These are phyloP conservation scores for Rhizopus stolonifer DNA, from an alignment of 371 early-diverging fungal genomes.

Conservation along the genomic window DNA sequence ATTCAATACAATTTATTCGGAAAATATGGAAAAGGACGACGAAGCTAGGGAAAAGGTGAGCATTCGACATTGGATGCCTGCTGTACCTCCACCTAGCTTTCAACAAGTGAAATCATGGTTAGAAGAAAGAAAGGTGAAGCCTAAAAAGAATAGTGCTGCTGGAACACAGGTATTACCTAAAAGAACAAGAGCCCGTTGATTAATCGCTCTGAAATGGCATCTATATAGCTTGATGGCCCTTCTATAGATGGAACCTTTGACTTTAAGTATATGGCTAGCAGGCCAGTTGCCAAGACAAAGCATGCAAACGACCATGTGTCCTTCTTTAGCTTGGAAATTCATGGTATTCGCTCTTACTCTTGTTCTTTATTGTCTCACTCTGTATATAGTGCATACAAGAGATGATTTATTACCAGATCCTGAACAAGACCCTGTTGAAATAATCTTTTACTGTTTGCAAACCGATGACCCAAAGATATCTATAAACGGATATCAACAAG, in stretches of 20 bases:
- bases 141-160: constrained; percentile 2
- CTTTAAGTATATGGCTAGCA: constrained; percentile 59
- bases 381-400: constrained; percentile 46
- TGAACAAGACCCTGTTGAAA: constrained; percentile 45
- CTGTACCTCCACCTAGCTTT: constrained; percentile 31
- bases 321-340: constrained; percentile 45
- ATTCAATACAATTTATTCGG: constrained; percentile 6
- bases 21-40: neutral
- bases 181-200: too few relatives aligned
- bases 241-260: constrained; percentile 53
- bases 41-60: constrained; percentile 2
- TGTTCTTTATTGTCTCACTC: too few relatives aligned
- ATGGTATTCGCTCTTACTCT: constrained; percentile 32
- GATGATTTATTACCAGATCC: constrained; percentile 62
- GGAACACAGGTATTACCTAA: constrained; percentile 18
- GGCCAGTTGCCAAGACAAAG: constrained; percentile 25
- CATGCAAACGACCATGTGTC: constrained; percentile 31
- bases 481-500: constrained; percentile 48
- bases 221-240: constrained; percentile 54
- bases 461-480: constrained; percentile 33
- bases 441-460: constrained; percentile 61
- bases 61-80: constrained; percentile 33
- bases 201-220: too few relatives aligned
- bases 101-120: constrained; percentile 28
- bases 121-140: neutral